Base-by-base conservation (phyloP, 768 basidiomycete genomes). In the Suillus bovinus region DNA sequence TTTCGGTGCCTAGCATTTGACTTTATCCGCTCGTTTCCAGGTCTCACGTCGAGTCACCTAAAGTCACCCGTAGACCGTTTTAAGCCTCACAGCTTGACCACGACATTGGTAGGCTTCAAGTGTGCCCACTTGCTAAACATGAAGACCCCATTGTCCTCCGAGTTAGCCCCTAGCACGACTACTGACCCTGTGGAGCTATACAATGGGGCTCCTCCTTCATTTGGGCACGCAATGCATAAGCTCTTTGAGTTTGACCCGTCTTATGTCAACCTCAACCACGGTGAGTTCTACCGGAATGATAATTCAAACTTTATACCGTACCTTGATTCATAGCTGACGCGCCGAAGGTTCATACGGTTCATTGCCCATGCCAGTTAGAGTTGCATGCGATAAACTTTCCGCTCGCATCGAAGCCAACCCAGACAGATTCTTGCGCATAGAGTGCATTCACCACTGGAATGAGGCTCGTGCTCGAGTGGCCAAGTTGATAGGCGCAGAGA, bases 261-360 rank as follows among this genome's bases (percentile, higher is more conserved):
- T 44, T 89, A 89, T 62, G 69, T 86, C 53, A 87, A 89, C 66
- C 74, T 91, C 57, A 90, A 91, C 68, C 78, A 86, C 58, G 89
- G 89, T 87, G 58, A 36, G 77, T 50, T 39, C 17, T 20, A 39
- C 5, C 17, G 7, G 13, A 8, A 27, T 29, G 9, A 20, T 8
- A 7, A 4, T 44, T 49, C 46, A 49, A 16, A 6, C 20, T 17
- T 16, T 24, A 50, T 17, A 5, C 27, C 4, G 8, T 9, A 20
- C 29, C 49, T 29, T 31, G 17, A 20, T 31, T 50, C 17, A 6
- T 33, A 31, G 31, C 24, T 56, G 38, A 39, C 27, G 24, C 10
- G 16, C 39, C n/a, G 14, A 60, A 88, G 87, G 87, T 17, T 83
- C 87, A 0, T 88, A 81, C 65, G 88, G 87, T 3, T 81, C 84